phyloP scores from a whole-genome alignment of 176 grass and related monocot genomes.

The Carex parvula region DNA sequence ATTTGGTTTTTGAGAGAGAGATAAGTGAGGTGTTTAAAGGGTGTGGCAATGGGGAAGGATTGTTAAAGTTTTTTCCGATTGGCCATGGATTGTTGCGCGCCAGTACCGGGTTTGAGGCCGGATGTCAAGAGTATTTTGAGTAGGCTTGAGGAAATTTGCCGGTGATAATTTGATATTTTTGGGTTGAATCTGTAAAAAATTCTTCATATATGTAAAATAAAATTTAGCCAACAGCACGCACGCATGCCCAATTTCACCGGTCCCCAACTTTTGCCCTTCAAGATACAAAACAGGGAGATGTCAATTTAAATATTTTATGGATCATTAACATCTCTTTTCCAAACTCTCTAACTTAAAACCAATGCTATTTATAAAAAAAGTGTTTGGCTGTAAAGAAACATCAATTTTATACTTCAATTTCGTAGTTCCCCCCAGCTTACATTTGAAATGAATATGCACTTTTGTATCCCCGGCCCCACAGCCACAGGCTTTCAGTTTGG shows the following conservation, averaged over 20 bases:
- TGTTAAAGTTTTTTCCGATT: slow-evolving; percentile 35
- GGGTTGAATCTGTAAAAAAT: slow-evolving; percentile 19
- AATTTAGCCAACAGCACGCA: neutral
- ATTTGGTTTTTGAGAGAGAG: slow-evolving; percentile 40
- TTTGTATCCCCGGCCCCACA: neutral
- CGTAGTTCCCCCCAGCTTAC: too few relatives aligned
- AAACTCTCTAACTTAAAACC: neutral
- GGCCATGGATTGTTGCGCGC: slow-evolving; percentile 41
- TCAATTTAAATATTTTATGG: neutral
- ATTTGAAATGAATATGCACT: neutral
- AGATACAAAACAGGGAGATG: neutral
- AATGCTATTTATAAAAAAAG: neutral
- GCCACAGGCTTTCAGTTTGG: neutral
- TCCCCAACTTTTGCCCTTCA: neutral
- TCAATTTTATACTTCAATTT: too few relatives aligned
- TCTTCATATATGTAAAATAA: slow-evolving; percentile 10
- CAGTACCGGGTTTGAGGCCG: slow-evolving; percentile 30
- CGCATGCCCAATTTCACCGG: neutral
- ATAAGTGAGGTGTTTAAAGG: slow-evolving; percentile 38
- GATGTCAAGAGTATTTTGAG: slow-evolving; percentile 26
- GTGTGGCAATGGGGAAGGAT: slow-evolving; percentile 27
- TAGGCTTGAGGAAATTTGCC: slow-evolving; percentile 31
- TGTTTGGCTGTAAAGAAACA: too few relatives aligned
- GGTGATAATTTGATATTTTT: slow-evolving; percentile 2
- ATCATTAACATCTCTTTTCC: neutral